Evolutionary conservation across 2,329 filamentous ascomycete species (phyloP).

Genomic region (Thielaviopsis musarum): DNA sequence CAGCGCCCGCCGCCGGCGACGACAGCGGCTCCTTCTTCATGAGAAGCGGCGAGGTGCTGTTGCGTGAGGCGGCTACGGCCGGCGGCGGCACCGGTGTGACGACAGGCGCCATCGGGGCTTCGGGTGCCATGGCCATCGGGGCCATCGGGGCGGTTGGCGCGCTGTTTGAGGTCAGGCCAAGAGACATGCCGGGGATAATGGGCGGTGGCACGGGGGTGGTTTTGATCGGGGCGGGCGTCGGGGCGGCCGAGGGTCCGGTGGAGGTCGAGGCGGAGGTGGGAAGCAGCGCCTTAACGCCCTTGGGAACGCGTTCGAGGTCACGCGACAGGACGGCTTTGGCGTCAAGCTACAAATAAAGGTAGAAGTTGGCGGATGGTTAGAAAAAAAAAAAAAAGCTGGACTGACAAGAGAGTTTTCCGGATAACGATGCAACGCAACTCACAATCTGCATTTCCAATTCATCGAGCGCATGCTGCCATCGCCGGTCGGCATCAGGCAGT

Average conservation of each 20-base stretch:
- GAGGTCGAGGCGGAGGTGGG: conserved; percentile 6
- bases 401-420: too few relatives aligned
- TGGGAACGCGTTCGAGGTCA: conserved; percentile 14
- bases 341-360: conserved; percentile 17
- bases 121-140: conserved; percentile 10
- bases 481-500: conserved; percentile 28
- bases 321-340: conserved; percentile 31
- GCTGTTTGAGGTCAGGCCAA: neutral
- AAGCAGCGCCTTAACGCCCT: conserved; percentile 10
- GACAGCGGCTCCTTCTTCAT: conserved; percentile 9
- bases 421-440: conserved; percentile 14
- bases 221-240: conserved; percentile 2
- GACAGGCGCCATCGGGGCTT: conserved; percentile 5
- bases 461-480: conserved; percentile 37
- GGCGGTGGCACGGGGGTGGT: conserved; percentile 9
- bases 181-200: conserved; percentile 3
- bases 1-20: neutral
- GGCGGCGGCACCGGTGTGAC: conserved; percentile 2
- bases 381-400: neutral
- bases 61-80: neutral
- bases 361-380: neutral
- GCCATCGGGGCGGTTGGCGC: conserved; percentile 2
- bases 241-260: neutral
- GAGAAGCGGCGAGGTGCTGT: conserved; percentile 7
- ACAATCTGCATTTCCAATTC: conserved; percentile 42